phyloP scores from a whole-genome alignment of 805 yeast genomes.

The Alloascoidea africana region DNA sequence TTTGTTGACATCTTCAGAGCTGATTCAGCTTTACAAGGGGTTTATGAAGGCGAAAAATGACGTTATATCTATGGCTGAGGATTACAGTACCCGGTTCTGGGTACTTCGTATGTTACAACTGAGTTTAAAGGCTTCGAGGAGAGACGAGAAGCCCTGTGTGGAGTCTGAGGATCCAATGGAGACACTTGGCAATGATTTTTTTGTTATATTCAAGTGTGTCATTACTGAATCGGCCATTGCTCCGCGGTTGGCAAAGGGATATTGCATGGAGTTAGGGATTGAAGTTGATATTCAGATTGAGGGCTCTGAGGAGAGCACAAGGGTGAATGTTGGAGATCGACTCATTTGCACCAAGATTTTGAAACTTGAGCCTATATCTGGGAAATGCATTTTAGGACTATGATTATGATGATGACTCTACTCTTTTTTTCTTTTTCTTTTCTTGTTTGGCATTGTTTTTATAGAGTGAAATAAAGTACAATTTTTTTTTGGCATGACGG shows the following conservation, averaged over 20 bases:
- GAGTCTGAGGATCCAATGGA: too few species aligned
- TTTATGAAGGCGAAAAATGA: not conserved
- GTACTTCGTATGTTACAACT: not conserved
- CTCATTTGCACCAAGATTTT: not conserved
- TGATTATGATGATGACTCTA: too few species aligned
- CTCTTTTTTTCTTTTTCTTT: too few species aligned
- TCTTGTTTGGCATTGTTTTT: too few species aligned
- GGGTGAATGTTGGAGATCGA: not conserved
- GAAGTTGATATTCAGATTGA: constrained; percentile 23
- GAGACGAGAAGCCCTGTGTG: too few species aligned
- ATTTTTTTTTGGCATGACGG: too few species aligned
- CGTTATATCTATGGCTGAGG: not conserved
- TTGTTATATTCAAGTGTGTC: constrained; percentile 19
- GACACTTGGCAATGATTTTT: not conserved
- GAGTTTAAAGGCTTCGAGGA: not conserved
- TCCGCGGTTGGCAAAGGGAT: constrained; percentile 18
- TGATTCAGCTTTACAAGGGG: not conserved
- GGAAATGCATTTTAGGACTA: not conserved
- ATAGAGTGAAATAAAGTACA: too few species aligned
- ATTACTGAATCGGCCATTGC: constrained; percentile 17
- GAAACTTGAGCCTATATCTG: not conserved
- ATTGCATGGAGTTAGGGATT: constrained; percentile 25
- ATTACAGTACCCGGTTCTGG: not conserved
- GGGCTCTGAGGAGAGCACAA: not conserved
- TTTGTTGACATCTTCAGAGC: not conserved